Conservation (phyloP, 371 early-diverging fungal genomes). For the Actinomortierella ambigua region DNA sequence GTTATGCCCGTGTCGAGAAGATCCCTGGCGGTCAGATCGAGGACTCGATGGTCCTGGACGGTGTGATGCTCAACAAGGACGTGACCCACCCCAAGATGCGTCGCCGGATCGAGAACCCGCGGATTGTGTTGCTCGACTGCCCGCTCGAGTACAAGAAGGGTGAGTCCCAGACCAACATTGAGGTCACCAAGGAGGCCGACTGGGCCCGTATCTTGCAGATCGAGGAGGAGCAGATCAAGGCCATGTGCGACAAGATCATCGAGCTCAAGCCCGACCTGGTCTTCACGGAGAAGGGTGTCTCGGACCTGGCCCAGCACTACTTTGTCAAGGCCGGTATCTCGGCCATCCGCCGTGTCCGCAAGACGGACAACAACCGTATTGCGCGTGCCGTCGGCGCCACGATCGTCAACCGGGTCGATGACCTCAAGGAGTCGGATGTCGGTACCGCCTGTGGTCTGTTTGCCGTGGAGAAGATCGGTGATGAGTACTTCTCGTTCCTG, state of each 20-base stretch:
- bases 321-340: constrained; percentile 98
- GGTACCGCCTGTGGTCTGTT: constrained; percentile 97
- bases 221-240: constrained; percentile 99
- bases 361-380: constrained; percentile 99
- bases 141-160: constrained; percentile 99
- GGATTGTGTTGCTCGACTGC: constrained; percentile 97
- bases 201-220: constrained; percentile 98
- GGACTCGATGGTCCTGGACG: constrained; percentile 97
- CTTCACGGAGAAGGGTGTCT: constrained; percentile 99
- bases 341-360: constrained; percentile 98
- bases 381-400: constrained; percentile 98
- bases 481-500: constrained; percentile 98
- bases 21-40: constrained; percentile 98
- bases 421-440: constrained; percentile 94
- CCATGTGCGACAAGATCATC: constrained; percentile 96
- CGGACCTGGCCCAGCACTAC: constrained; percentile 98
- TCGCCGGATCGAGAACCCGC: constrained; percentile 97
- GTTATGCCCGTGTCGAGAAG: constrained; percentile 98
- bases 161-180: constrained; percentile 99
- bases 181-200: constrained; percentile 96
- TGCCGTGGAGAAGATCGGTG: constrained; percentile 97
- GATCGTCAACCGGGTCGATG: constrained; percentile 97
- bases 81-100: constrained; percentile 99
- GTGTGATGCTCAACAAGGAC: constrained; percentile 99
- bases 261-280: constrained; percentile 98